A percentile compares a stretch with the other conserved stretches of the same genome.
Evolutionary conservation across 257 asterid genomes (phyloP).

Genomic region (Nicotiana tomentosiformis): DNA sequence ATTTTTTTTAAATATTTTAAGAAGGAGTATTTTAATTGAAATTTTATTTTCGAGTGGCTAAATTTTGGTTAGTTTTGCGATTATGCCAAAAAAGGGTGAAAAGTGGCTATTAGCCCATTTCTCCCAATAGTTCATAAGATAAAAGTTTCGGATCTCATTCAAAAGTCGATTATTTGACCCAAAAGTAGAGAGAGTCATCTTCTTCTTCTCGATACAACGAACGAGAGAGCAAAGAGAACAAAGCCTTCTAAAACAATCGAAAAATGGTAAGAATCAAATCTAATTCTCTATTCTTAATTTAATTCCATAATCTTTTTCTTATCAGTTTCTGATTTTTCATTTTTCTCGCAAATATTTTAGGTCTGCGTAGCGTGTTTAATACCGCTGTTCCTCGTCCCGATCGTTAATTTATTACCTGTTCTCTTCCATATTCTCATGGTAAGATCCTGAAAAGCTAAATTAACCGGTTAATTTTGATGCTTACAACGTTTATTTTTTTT

Average conservation of each 20-base stretch:
- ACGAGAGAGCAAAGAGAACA: not conserved
- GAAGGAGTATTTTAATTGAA: no score
- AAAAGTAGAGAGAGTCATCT: not conserved
- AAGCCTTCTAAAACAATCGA: not conserved
- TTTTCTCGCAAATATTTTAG: conserved; percentile 20
- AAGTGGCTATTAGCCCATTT: not conserved
- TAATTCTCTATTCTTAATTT: not conserved
- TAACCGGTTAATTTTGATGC: not conserved
- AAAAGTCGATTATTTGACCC: not conserved
- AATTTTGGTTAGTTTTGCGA: no score
- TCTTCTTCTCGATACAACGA: not conserved
- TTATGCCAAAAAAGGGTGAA: no score
- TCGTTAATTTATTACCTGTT: conserved; percentile 75
- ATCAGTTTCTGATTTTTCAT: not conserved
- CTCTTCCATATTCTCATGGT: conserved; percentile 83
- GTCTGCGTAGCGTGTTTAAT: conserved; percentile 85
- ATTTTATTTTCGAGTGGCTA: no score
- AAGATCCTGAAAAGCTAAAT: not conserved
- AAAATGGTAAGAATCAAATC: not conserved
- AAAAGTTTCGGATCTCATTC: not conserved
- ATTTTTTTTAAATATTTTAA: no score
- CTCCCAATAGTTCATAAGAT: no score
- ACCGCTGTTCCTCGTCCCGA: conserved; percentile 87
- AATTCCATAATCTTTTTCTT: not conserved
- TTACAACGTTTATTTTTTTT: not conserved